Conservation (phyloP, 2,329 filamentous ascomycete species). For the Chaetomiaceae sp. region DNA sequence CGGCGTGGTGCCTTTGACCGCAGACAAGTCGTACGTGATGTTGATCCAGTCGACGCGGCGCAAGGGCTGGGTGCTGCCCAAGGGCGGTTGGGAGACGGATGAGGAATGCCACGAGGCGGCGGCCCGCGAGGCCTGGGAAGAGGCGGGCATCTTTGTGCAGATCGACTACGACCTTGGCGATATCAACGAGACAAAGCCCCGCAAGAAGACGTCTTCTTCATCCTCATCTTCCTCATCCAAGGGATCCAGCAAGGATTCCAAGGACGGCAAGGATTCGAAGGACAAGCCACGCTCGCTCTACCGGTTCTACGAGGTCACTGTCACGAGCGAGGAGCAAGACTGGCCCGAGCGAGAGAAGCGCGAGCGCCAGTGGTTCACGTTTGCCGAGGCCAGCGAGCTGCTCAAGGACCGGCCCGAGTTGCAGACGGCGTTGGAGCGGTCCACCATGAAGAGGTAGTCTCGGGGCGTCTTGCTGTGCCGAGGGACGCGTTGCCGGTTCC, state of each 20-base stretch:
- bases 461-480: slow-evolving; percentile 18
- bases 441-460: slow-evolving; percentile 57
- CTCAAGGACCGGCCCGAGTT: slow-evolving; percentile 79
- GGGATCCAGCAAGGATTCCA: slow-evolving; percentile 4
- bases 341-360: slow-evolving; percentile 97
- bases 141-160: slow-evolving; percentile 84
- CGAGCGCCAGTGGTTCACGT: slow-evolving; percentile 84
- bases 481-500: background rate
- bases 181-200: slow-evolving; percentile 78
- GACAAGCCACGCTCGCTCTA: slow-evolving; percentile 64
- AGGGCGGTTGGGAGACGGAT: slow-evolving; percentile 96
- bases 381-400: slow-evolving; percentile 71
- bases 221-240: slow-evolving; percentile 11
- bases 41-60: slow-evolving; percentile 89
- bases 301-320: slow-evolving; percentile 83
- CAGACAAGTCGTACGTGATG: slow-evolving; percentile 82
- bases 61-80: slow-evolving; percentile 93
- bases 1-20: slow-evolving; percentile 83
- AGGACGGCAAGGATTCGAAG: slow-evolving; percentile 29
- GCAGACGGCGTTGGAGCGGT: slow-evolving; percentile 78
- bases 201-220: slow-evolving; percentile 56
- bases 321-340: slow-evolving; percentile 74
- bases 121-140: slow-evolving; percentile 92
- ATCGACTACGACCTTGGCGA: slow-evolving; percentile 81
- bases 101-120: slow-evolving; percentile 84